These are phyloP conservation scores for Scutellaria barbata DNA, from an alignment of 257 asterid genomes.

Conservation along the genomic window DNA sequence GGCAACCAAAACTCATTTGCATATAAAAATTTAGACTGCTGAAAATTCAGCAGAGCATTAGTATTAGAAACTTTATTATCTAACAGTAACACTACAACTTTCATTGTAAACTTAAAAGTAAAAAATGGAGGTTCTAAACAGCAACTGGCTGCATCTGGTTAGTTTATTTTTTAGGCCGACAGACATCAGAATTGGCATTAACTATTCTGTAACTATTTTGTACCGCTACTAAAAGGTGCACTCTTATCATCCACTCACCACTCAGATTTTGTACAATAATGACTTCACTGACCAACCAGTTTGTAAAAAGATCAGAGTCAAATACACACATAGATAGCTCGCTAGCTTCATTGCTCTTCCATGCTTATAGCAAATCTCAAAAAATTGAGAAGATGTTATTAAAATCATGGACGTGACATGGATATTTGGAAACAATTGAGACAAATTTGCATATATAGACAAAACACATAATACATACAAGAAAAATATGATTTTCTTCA, in stretches of 20 bases:
- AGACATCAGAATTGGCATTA: not conserved
- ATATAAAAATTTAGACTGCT: not conserved
- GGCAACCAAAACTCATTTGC: not conserved
- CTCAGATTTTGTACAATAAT: not conserved
- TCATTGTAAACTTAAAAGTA: too few species aligned
- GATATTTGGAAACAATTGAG: not conserved
- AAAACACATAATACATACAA: not conserved
- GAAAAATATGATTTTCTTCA: not conserved
- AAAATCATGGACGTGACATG: slow-evolving; percentile 5
- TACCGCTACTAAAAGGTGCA: not conserved
- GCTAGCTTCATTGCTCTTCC: not conserved
- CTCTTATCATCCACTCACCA: not conserved
- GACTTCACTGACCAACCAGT: not conserved
- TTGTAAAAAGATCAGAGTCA: not conserved
- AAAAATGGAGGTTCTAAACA: not conserved
- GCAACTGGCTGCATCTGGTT: too few species aligned
- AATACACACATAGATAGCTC: not conserved
- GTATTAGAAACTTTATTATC: not conserved
- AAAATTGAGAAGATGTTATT: not conserved
- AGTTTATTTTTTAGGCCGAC: too few species aligned
- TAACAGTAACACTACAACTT: too few species aligned
- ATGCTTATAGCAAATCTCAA: not conserved
- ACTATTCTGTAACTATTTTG: not conserved
- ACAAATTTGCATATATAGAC: not conserved
- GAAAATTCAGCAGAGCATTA: not conserved